Evolutionary conservation across 2,329 filamentous ascomycete genomes (phyloP).

Genomic region (Aureobasidium sp.): DNA sequence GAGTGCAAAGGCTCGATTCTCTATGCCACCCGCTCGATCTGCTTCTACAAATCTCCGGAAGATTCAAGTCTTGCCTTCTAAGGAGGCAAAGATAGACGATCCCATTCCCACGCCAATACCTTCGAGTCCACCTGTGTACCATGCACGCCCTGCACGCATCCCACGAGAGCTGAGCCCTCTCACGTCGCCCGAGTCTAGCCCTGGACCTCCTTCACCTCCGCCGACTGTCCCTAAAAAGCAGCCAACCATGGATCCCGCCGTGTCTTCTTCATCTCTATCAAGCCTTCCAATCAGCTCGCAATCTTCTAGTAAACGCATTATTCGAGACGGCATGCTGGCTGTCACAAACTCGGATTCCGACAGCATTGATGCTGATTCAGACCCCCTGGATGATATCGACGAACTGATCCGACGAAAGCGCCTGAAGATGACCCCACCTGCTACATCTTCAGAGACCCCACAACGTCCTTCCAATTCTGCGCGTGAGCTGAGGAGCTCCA

Average conservation of each 20-base stretch:
- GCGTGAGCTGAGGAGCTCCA: slow-evolving; percentile 16
- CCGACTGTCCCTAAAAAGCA: background rate
- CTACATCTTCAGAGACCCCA: background rate
- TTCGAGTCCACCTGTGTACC: background rate
- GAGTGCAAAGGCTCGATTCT: slow-evolving; percentile 23
- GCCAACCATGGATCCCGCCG: slow-evolving; percentile 12
- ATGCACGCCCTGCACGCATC: background rate
- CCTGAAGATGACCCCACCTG: slow-evolving; percentile 22
- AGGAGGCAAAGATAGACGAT: background rate
- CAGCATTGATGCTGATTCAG: slow-evolving; percentile 22
- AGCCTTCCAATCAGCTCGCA: slow-evolving; percentile 25
- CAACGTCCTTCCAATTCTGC: slow-evolving; percentile 18
- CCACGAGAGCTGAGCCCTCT: slow-evolving; percentile 18
- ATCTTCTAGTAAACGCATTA: slow-evolving; percentile 43
- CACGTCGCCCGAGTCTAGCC: background rate
- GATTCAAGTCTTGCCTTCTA: background rate
- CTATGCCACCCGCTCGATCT: slow-evolving; percentile 4
- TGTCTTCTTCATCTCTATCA: slow-evolving; percentile 28
- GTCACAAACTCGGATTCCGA: slow-evolving; percentile 41
- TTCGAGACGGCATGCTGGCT: slow-evolving; percentile 48
- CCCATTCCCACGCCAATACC: slow-evolving; percentile 9
- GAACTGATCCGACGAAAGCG: slow-evolving; percentile 26
- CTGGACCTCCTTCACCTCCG: background rate
- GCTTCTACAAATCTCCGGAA: background rate
- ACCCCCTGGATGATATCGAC: slow-evolving; percentile 28